Conservation (phyloP, 495 filamentous ascomycete genomes). For the Stereocaulon alpinum region DNA sequence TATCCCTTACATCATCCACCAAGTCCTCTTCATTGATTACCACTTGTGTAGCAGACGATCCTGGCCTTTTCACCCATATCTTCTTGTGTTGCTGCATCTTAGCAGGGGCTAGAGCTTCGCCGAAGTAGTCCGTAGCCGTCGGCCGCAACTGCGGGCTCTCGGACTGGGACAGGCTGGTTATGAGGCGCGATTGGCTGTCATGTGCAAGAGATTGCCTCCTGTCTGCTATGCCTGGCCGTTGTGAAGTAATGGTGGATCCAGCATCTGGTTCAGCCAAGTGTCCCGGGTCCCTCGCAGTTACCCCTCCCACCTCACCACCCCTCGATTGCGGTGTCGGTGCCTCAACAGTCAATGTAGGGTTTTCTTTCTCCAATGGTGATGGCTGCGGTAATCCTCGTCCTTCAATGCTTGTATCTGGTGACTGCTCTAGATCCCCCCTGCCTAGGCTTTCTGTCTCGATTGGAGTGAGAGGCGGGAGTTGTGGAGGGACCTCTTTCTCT, state of each 20-base stretch:
- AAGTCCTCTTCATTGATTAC: conserved; percentile 77
- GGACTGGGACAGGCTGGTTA: conserved; percentile 13
- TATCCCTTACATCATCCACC: conserved; percentile 89
- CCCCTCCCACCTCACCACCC: background rate
- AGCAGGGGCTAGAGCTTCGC: conserved; percentile 20
- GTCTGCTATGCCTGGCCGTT: conserved; percentile 8
- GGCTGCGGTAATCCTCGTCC: conserved; percentile 12
- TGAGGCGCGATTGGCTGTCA: conserved; percentile 12
- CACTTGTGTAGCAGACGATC: conserved; percentile 77
- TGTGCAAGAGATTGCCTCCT: conserved; percentile 16
- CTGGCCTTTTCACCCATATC: conserved; percentile 85
- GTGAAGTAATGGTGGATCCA: conserved; percentile 1
- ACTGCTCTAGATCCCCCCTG: conserved; percentile 3
- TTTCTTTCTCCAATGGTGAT: conserved; percentile 12
- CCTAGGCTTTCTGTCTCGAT: conserved; percentile 2
- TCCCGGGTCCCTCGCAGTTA: background rate
- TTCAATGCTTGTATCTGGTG: conserved; percentile 16
- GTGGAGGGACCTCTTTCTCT: conserved; percentile 7
- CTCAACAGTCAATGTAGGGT: conserved; percentile 20
- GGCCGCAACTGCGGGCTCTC: conserved; percentile 13
- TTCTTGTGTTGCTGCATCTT: conserved; percentile 69
- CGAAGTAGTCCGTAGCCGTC: conserved; percentile 18
- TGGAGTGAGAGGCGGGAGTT: conserved; percentile 6
- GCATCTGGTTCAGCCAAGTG: conserved; percentile 14
- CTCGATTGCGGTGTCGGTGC: conserved; percentile 17